phyloP scores from a whole-genome alignment of 176 grass and related monocot species.

The Rhipidocladum racemiflorum region DNA sequence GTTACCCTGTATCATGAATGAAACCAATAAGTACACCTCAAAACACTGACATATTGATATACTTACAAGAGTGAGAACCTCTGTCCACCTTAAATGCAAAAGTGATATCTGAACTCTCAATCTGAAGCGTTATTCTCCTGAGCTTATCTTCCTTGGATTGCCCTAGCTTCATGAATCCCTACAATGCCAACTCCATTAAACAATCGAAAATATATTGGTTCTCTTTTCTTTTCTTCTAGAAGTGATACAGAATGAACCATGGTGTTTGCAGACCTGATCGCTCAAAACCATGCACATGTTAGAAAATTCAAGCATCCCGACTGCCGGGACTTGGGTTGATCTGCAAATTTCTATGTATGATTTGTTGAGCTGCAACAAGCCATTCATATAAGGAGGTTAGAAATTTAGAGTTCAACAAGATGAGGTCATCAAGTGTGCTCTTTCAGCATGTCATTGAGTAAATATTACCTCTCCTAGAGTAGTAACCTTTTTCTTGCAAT shows the following conservation, averaged over 20 bases:
- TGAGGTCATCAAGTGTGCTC: not conserved
- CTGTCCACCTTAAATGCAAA: conserved; percentile 78
- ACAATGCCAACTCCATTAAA: conserved; percentile 28
- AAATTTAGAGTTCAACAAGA: conserved; percentile 16
- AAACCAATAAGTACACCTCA: conserved; percentile 25
- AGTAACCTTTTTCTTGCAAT: conserved; percentile 63
- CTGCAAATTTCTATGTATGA: conserved; percentile 81
- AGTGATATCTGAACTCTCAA: conserved; percentile 79
- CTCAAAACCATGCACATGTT: conserved; percentile 83
- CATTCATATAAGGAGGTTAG: conserved; percentile 10
- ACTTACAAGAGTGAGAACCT: conserved; percentile 19
- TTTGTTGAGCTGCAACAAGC: conserved; percentile 66
- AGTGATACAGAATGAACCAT: not conserved
- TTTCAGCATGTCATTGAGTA: not conserved
- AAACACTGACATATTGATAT: not conserved
- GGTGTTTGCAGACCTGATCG: conserved; percentile 63
- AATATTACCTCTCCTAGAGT: conserved; percentile 68
- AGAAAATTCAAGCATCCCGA: conserved; percentile 79
- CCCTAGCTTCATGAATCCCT: conserved; percentile 81
- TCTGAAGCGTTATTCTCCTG: conserved; percentile 66
- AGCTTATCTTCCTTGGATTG: conserved; percentile 75
- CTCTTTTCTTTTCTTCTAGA: not conserved
- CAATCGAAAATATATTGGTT: not conserved
- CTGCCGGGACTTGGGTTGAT: conserved; percentile 72
- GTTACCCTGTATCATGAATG: conserved; percentile 51